phyloP scores from a whole-genome alignment of 2,329 filamentous ascomycete genomes.

The Lachnellula willkommii region DNA sequence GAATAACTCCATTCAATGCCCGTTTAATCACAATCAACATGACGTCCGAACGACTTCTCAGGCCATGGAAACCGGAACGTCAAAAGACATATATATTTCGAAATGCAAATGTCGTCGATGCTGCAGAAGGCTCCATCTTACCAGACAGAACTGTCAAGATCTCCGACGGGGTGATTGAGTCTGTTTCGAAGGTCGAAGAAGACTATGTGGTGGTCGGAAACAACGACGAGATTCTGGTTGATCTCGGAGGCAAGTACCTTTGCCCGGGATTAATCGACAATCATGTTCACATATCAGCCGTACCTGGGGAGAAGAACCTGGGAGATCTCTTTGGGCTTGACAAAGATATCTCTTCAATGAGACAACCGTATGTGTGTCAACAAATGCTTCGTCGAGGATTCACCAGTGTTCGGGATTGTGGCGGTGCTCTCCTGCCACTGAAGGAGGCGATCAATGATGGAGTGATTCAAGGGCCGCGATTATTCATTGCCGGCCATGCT shows the following conservation, averaged over 20 bases:
- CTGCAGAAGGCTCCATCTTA: slow-evolving; percentile 32
- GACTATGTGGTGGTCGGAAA: neutral
- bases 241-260: slow-evolving; percentile 41
- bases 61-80: neutral
- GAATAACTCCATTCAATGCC: too few species aligned
- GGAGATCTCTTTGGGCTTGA: slow-evolving; percentile 34
- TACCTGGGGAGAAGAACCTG: slow-evolving; percentile 38
- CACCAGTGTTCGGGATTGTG: slow-evolving; percentile 53
- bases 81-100: slow-evolving; percentile 31
- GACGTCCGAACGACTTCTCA: neutral
- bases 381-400: slow-evolving; percentile 54
- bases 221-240: slow-evolving; percentile 12
- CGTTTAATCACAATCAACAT: neutral
- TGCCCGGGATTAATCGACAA: slow-evolving; percentile 48
- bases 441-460: slow-evolving; percentile 53
- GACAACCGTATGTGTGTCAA: slow-evolving; percentile 42
- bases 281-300: slow-evolving; percentile 44
- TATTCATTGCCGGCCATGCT: slow-evolving; percentile 50
- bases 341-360: slow-evolving; percentile 33
- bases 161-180: slow-evolving; percentile 30
- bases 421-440: slow-evolving; percentile 49
- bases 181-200: neutral
- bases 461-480: slow-evolving; percentile 48
- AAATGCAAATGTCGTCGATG: slow-evolving; percentile 42
- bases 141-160: slow-evolving; percentile 32